phyloP scores from a whole-genome alignment of 208 protist genomes.

The Leishmania mexicana region DNA sequence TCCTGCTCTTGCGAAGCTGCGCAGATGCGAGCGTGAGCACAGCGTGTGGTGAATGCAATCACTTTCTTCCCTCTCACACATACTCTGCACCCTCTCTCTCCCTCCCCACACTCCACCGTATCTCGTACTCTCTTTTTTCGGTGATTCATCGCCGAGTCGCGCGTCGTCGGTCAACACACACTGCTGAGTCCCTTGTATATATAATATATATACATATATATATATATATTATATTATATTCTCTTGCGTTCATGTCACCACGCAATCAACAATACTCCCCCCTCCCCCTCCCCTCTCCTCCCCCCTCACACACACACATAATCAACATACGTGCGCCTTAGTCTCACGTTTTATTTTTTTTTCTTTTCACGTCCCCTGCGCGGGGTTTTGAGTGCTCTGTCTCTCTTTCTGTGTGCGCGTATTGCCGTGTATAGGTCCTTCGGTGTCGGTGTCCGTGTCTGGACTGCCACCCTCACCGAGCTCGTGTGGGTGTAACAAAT shows the following conservation, averaged over 20 bases:
- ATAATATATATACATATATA: too few species aligned
- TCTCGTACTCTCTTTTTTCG: background rate
- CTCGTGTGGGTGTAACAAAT: too few species aligned
- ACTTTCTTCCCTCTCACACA: background rate
- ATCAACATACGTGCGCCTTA: background rate
- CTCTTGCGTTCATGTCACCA: background rate
- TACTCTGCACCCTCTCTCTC: background rate
- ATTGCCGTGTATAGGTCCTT: background rate
- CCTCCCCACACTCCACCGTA: background rate
- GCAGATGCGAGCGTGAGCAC: too few species aligned
- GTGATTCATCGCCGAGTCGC: background rate
- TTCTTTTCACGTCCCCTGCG: background rate
- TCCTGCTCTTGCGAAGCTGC: background rate
- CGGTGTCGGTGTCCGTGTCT: background rate
- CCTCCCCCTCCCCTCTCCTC: background rate
- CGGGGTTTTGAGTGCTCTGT: background rate
- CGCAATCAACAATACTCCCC: background rate
- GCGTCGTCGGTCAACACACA: background rate
- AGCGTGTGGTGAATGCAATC: background rate
- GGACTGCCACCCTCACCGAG: background rate
- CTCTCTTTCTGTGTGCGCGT: background rate
- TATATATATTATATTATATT: background rate
- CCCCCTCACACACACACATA: too few species aligned
- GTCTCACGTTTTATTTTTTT: background rate
- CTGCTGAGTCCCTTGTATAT: background rate